Evolutionary conservation across 345 rosid species (phyloP), one percentile per base, ranked within the genome.

Genomic region (Ailanthus altissimus): DNA sequence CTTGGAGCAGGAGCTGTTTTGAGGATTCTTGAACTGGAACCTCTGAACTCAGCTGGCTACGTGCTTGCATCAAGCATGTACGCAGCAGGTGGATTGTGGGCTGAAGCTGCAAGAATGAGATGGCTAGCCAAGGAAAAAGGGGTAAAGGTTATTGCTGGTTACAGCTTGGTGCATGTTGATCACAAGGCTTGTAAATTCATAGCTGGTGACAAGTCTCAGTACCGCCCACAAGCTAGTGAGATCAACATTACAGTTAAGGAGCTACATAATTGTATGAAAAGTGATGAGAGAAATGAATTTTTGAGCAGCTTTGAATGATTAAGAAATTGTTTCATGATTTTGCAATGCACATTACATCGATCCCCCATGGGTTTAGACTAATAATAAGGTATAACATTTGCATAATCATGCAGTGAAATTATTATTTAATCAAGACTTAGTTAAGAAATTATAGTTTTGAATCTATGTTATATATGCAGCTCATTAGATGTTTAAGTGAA

Each of bases 11-110:
- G 74, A 61, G 89, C 81, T 38, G 75, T 74, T n/a, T 47, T 81
- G 21, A 90, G 60, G 25, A 79, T 91, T 84, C 88, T 90, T 26
- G 86, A 89, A 74, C 65, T 87, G 63, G 90, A 91, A 47, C 97
- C 98, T 1, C 67, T 28, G 75, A 81, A 85, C 46, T 86, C 90
- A 10, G 84, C 88, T 20, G 89, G 89, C 28, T 93, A 93, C 74
- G 57, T 90, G 82, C 89, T 89, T 0, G 92, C 89, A 3, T 88
- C 91, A 60, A 83, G 83, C 77, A 83, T 81, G 70, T 88, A 87
- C 70, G 94, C 90, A 11, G 82, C 84, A 0, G 82, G 81, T 58
- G 90, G 90, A 14, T 79, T 78, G 25, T 90, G 97, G 98, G 83
- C 53, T 0, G 67, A 86, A 11, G 90, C 88, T 28, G 87, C 84